phyloP scores from a whole-genome alignment of 2,329 filamentous ascomycete genomes.

The Colletotrichum scovillei region DNA sequence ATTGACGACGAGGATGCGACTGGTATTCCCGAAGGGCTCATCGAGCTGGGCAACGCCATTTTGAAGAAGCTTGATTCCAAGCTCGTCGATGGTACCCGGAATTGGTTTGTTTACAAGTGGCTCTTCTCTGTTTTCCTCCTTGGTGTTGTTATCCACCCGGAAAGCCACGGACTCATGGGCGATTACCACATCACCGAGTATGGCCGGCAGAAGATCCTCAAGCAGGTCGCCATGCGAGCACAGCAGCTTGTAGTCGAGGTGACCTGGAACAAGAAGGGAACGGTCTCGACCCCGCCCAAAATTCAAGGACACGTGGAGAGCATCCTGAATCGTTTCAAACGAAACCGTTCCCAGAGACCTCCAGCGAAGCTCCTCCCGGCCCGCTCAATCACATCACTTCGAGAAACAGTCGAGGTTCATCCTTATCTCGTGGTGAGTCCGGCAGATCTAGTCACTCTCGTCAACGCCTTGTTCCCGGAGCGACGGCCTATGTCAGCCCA shows the following conservation, averaged over 20 bases:
- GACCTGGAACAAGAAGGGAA: constrained; percentile 74
- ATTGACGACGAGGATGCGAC: constrained; percentile 86
- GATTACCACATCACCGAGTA: constrained; percentile 94
- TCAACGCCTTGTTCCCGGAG: constrained; percentile 87
- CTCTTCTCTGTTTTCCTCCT: constrained; percentile 90
- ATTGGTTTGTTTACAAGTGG: constrained; percentile 90
- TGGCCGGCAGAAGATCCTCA: constrained; percentile 83
- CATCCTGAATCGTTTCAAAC: constrained; percentile 74
- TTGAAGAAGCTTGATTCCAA: constrained; percentile 80
- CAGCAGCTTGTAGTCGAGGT: constrained; percentile 84
- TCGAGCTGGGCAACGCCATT: constrained; percentile 88
- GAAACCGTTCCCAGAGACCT: constrained; percentile 59
- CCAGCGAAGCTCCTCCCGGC: constrained; percentile 74
- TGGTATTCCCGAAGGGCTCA: constrained; percentile 85
- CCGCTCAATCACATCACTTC: constrained; percentile 76
- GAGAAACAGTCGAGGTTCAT: constrained; percentile 82
- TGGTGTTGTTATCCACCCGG: constrained; percentile 87
- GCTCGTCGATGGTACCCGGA: constrained; percentile 78
- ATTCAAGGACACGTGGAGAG: constrained; percentile 78
- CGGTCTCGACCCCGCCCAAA: constrained; percentile 70
- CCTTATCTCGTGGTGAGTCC: constrained; percentile 84
- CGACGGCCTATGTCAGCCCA: constrained; percentile 72
- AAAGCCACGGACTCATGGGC: constrained; percentile 82
- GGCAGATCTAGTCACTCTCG: constrained; percentile 81
- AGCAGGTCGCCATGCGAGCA: constrained; percentile 83